Evolutionary conservation across 345 rosid genomes (phyloP).

Genomic region (Excoecaria cochinchinensis): DNA sequence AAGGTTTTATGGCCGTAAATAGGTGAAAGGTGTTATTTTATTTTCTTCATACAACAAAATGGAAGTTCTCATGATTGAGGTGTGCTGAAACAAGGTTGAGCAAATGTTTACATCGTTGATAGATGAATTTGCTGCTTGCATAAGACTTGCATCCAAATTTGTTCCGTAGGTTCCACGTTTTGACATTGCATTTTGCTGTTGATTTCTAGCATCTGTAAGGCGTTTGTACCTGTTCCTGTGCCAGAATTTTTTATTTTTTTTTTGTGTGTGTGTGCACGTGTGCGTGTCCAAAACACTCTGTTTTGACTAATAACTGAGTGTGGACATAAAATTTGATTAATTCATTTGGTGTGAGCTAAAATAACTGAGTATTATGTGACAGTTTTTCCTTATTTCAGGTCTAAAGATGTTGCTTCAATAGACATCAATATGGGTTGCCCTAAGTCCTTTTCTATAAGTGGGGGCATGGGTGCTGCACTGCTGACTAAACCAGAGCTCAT

Average conservation of each 20-base stretch:
- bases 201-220: neutral
- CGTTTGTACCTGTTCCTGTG: neutral
- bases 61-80: no score
- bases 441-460: constrained; percentile 82
- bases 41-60: no score
- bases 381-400: constrained; percentile 40
- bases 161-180: neutral
- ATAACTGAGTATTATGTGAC: neutral
- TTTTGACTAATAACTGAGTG: neutral
- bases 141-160: neutral
- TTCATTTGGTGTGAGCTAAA: neutral
- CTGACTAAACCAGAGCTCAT: constrained; percentile 78
- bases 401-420: constrained; percentile 78
- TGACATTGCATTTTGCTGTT: neutral
- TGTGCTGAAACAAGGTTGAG: no score
- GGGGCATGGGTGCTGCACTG: constrained; percentile 98
- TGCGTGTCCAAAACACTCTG: neutral
- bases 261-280: no score
- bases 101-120: no score
- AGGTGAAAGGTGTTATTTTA: no score
- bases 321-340: neutral
- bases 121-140: neutral
- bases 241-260: neutral
- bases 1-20: no score
- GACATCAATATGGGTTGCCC: constrained; percentile 99